These are phyloP conservation scores for Prunus yedoensis DNA, from an alignment of 331 rosid species.

Conservation along the genomic window DNA sequence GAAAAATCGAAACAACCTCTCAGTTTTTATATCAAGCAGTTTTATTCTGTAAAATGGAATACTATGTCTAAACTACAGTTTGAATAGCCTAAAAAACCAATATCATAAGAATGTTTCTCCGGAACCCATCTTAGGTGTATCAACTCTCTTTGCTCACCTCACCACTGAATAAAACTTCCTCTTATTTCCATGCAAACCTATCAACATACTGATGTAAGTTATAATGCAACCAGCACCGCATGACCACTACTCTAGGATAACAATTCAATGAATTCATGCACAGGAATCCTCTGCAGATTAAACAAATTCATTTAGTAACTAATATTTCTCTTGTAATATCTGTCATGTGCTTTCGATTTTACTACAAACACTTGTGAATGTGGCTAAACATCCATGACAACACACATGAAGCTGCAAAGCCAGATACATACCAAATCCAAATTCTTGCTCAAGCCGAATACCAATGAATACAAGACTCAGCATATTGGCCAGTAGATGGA, in stretches of 20 bases:
- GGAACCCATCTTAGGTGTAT: background rate
- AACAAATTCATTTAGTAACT: background rate
- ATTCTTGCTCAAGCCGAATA: constrained; percentile 92
- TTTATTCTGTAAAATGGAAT: background rate
- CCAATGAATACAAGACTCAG: constrained; percentile 89
- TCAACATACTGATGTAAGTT: background rate
- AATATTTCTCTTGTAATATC: background rate
- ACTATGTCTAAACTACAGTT: background rate
- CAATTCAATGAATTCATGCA: background rate
- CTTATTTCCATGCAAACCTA: background rate
- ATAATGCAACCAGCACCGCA: background rate
- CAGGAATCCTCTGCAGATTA: background rate
- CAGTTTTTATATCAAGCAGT: background rate
- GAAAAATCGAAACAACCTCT: background rate
- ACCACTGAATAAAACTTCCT: background rate
- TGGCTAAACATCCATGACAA: constrained; percentile 11
- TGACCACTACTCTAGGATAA: constrained; percentile 1
- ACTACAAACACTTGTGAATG: background rate
- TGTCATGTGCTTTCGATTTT: background rate
- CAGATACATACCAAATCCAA: constrained; percentile 83
- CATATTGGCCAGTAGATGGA: constrained; percentile 94
- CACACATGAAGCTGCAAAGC: constrained; percentile 20
- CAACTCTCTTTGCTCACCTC: background rate
- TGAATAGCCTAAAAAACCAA: background rate
- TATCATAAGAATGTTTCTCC: background rate